Evolutionary conservation across 352 stramenopile genomes (phyloP), one percentile per base, ranked within the genome.

Genomic region (Phytophthora multivora): DNA sequence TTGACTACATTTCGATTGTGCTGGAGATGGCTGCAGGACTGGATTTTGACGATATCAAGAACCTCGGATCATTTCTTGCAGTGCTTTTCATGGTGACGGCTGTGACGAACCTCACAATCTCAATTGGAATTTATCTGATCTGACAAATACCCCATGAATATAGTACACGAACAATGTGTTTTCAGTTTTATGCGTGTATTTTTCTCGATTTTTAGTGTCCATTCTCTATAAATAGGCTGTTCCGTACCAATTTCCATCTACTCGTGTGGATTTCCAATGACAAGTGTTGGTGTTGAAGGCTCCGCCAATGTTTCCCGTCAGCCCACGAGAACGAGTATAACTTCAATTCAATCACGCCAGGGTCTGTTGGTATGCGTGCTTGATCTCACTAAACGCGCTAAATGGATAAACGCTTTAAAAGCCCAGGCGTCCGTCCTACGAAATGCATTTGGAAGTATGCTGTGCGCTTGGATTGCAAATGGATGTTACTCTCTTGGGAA

Each of bases 1-100:
- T 73, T 2, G 68, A 77, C 11, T 66, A 56, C 19, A 23, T 69
- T 3, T 65, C 65, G 10, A 63, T 60, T 6, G 28, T 66, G 0
- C n/a, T 78, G 5, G 73, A 79, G 54, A 55, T 72, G 8, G 21
- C 30, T 13, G 4, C 26, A 15, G 61, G 57, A 1, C 30, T 72
- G 9, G 56, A 60, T 4, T 69, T 59, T 40, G 36, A 49, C 0
- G 13, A 55, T 21, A 43, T 42, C 16, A 50, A 65, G 18, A 50
- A 40, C 4, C 35, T 60, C 9, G 40, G 47, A 28, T 55, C 49
- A 4, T 69, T 59, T 39, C 48, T 69, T 13, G 47, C 47, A 5
- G 30, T 47, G 5, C 9, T 69, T 5, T 69, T 65, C 40, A 51
- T 59, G 13, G 33, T 57, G 3, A 31, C 45, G 3, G 50, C 51